Evolutionary conservation across 2,329 filamentous ascomycete species (phyloP).

Genomic region (Fusarium pseudonygamai): DNA sequence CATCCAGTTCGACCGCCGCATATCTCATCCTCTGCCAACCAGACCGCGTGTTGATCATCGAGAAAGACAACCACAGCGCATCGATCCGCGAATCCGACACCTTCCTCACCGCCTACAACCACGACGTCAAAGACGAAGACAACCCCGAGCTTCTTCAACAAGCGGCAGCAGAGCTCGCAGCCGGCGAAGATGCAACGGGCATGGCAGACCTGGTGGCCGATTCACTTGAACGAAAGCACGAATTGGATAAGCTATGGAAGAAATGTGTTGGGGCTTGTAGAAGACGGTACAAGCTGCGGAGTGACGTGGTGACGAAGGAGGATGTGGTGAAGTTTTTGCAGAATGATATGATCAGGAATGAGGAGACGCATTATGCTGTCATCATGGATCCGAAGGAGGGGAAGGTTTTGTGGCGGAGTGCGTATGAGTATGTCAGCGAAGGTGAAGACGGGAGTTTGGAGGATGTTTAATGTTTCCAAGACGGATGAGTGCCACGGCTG

Average conservation of each 20-base stretch:
- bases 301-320: slow-evolving; percentile 9
- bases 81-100: slow-evolving; percentile 27
- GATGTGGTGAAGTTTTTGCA: slow-evolving; percentile 42
- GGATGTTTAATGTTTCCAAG: too few species aligned
- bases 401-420: slow-evolving; percentile 42
- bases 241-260: slow-evolving; percentile 35
- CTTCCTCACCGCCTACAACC: slow-evolving; percentile 44
- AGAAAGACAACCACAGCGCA: slow-evolving; percentile 42
- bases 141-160: slow-evolving; percentile 21
- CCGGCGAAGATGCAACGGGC: slow-evolving; percentile 10
- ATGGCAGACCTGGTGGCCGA: slow-evolving; percentile 38
- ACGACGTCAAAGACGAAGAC: slow-evolving; percentile 40
- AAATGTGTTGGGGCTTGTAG: not conserved
- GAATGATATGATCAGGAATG: slow-evolving; percentile 41
- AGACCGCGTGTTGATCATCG: slow-evolving; percentile 34
- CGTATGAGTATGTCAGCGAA: not conserved
- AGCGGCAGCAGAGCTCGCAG: slow-evolving; percentile 6
- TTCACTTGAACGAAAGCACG: slow-evolving; percentile 39
- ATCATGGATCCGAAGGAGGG: slow-evolving; percentile 60
- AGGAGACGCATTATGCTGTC: slow-evolving; percentile 47
- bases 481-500: too few species aligned
- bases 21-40: slow-evolving; percentile 46
- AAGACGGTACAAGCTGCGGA: not conserved
- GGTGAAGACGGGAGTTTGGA: not conserved
- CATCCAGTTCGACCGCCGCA: slow-evolving; percentile 41